Evolutionary conservation across 2,329 filamentous ascomycete genomes (phyloP).

Genomic region (Trichoderma arundinaceum): DNA sequence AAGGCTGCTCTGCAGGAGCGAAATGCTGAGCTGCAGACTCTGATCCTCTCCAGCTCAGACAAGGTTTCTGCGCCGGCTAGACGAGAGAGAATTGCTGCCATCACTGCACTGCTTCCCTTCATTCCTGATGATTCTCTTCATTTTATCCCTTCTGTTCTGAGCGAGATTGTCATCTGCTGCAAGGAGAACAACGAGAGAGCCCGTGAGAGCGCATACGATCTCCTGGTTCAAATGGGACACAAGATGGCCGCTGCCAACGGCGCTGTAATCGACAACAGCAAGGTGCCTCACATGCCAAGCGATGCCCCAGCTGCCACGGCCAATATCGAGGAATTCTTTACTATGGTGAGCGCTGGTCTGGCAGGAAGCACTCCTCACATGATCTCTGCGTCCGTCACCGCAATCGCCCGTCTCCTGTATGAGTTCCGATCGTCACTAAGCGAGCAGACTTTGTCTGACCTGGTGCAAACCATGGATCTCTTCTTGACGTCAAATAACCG

Average conservation of each 20-base stretch:
- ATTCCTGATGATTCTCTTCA: constrained; percentile 80
- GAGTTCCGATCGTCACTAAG: constrained; percentile 79
- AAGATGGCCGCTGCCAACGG: constrained; percentile 72
- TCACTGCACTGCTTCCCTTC: constrained; percentile 78
- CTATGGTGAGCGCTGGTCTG: constrained; percentile 95
- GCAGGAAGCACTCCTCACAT: constrained; percentile 94
- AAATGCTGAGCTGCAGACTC: constrained; percentile 77
- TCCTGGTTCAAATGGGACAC: constrained; percentile 86
- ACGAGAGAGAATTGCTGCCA: constrained; percentile 82
- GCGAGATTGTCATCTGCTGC: constrained; percentile 93
- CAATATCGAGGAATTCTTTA: constrained; percentile 93
- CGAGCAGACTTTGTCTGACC: constrained; percentile 73
- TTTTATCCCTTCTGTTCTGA: constrained; percentile 89
- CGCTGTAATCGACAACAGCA: constrained; percentile 79
- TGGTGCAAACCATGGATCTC: constrained; percentile 93
- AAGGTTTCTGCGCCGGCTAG: constrained; percentile 87
- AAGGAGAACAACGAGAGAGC: constrained; percentile 98
- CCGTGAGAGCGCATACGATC: constrained; percentile 84
- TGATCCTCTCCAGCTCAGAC: constrained; percentile 79
- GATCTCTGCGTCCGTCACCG: constrained; percentile 96
- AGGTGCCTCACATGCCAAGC: constrained; percentile 83
- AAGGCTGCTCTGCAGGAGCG: constrained; percentile 76
- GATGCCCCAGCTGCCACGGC: constrained; percentile 79
- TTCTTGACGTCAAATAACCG: constrained; percentile 96
- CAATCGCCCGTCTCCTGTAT: constrained; percentile 89